Conservation (phyloP, 805 yeast genomes). For the Candida dendrica region DNA sequence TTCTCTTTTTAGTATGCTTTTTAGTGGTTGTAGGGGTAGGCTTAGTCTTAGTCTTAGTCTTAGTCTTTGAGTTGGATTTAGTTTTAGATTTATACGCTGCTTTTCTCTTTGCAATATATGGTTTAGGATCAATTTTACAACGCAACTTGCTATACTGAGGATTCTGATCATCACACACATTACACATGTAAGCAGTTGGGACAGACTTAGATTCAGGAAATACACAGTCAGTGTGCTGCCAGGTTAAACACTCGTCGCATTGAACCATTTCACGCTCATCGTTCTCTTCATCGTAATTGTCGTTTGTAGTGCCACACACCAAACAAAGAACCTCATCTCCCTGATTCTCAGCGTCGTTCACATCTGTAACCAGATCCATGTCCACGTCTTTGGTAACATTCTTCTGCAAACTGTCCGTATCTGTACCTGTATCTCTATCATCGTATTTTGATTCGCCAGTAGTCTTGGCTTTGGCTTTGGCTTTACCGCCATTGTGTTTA, state of each 20-base stretch:
- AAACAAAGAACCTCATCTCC: constrained; percentile 47
- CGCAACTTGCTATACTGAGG: constrained; percentile 25
- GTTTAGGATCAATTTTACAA: constrained; percentile 23
- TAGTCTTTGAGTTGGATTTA: too few relatives aligned
- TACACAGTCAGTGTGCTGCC: constrained; percentile 69
- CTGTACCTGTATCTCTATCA: too few relatives aligned
- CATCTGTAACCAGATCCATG: too few relatives aligned
- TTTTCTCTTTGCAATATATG: constrained; percentile 15
- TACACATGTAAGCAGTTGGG: constrained; percentile 47
- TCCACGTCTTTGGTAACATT: too few relatives aligned
- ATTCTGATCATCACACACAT: constrained; percentile 39
- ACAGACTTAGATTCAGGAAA: constrained; percentile 31
- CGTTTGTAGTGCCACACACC: constrained; percentile 54
- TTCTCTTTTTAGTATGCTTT: constrained; percentile 1
- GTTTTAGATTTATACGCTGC: not conserved
- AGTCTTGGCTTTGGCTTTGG: too few relatives aligned
- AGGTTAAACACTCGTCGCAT: constrained; percentile 59
- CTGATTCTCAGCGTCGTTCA: too few relatives aligned
- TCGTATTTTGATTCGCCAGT: too few relatives aligned
- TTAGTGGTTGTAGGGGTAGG: not conserved
- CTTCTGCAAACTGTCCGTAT: too few relatives aligned
- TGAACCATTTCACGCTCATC: constrained; percentile 57
- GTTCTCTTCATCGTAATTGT: constrained; percentile 49
- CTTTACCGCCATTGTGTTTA: constrained; percentile 4
- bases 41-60: not conserved